Conservation (phyloP, 768 basidiomycete species). For the Sistotremastrum suecicum region DNA sequence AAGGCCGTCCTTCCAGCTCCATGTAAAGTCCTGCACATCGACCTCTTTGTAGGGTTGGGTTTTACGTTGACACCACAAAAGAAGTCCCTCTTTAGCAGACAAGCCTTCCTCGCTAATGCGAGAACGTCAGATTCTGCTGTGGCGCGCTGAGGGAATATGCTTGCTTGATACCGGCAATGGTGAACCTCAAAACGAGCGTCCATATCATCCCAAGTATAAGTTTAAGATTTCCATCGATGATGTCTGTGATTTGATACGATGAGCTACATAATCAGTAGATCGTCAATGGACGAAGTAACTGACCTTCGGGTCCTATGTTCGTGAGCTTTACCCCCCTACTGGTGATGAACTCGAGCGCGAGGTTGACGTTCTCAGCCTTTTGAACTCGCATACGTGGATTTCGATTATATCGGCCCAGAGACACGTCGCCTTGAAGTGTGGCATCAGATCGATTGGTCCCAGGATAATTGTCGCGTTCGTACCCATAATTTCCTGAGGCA, state of each 20-base stretch:
- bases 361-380: constrained; percentile 96
- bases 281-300: not conserved
- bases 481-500: constrained; percentile 90
- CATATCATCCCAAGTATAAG: constrained; percentile 99
- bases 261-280: not conserved
- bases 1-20: constrained; percentile 89
- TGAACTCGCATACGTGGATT: constrained; percentile 86
- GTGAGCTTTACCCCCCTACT: constrained; percentile 90
- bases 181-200: constrained; percentile 94
- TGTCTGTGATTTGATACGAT: constrained; percentile 40
- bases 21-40: constrained; percentile 84
- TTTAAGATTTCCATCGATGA: constrained; percentile 97
- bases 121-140: not conserved
- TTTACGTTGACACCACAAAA: constrained; percentile 97
- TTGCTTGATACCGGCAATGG: constrained; percentile 95
- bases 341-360: constrained; percentile 90
- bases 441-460: constrained; percentile 5
- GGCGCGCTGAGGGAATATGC: constrained; percentile 12
- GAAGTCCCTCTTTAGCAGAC: constrained; percentile 93
- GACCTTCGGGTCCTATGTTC: constrained; percentile 95
- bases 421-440: constrained; percentile 51
- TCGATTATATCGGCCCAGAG: constrained; percentile 90
- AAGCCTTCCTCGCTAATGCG: constrained; percentile 81
- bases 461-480: constrained; percentile 10
- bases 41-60: constrained; percentile 86